Base-by-base conservation (phyloP, 2,329 filamentous ascomycete species). In the Apiospora marii region DNA sequence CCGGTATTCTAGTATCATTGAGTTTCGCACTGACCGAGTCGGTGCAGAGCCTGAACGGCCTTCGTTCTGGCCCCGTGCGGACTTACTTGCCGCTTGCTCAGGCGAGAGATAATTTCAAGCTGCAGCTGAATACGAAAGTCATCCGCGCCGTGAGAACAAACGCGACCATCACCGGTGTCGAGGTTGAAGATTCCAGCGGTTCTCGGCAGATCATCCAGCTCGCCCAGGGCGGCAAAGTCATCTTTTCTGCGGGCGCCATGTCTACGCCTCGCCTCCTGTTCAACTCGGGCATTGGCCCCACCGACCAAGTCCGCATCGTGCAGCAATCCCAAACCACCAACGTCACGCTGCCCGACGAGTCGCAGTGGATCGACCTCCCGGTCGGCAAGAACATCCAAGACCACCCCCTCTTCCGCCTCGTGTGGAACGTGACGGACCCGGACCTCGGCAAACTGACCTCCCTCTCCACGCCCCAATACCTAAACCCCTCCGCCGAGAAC, bases 261-360 rank as follows among this genome's bases (percentile, higher is more conserved):
- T 91, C 91, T 24, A 91, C 91, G 2, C 86, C 92, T n/a, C 92
- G 93, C 81, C 85, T 94, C 68, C 86, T 94, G 4, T 85, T 93
- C 80, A 87, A 91, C 76, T 92, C 89, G 81, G 91, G 92, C 74
- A 94, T 93, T 76, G 92, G 92, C 8, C 91, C 91, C 22, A 81
- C 82, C 82, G 86, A 89, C 83, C 84, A 93, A 78, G 84, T 92
- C 41, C 27, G 88, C 90, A 16, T 61, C 8, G 49, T 83, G 86
- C 49, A 80, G 79, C 72, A 88, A 87, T 0, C 72, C 79, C 1
- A 88, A 90, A 73, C 7, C 0, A 37, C 53, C 30, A 87, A 87
- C 0, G 76, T 84, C 8, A 84, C 82, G 1, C 87, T 91, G 83
- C 85, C 89, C 58, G 79, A 82, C 22, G 81, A 84, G 74, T 80